Conservation (phyloP, 495 filamentous ascomycete species). For the Hypoxylon rickii region DNA sequence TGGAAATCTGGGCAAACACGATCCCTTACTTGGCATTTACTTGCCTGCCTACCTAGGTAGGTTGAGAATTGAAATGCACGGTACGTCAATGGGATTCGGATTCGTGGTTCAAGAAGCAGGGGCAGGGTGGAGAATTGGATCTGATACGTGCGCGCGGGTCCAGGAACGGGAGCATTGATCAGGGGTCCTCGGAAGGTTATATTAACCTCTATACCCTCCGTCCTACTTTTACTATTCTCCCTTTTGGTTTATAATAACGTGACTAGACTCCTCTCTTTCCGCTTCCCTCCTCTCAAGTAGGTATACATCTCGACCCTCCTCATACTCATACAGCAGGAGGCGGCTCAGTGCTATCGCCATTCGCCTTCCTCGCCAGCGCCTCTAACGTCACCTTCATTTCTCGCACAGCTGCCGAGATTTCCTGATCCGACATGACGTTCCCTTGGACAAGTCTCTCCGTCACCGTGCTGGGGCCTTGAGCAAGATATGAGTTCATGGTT, state of each 20-base stretch:
- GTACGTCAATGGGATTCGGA: too few species aligned
- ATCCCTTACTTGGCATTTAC: background rate
- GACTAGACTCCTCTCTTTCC: background rate
- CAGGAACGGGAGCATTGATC: too few species aligned
- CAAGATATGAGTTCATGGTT: conserved; percentile 32
- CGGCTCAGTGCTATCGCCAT: background rate
- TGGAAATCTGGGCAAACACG: background rate
- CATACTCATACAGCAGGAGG: too few species aligned
- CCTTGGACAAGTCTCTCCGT: conserved; percentile 34
- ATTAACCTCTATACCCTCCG: conserved; percentile 12
- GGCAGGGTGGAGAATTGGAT: too few species aligned
- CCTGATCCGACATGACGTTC: conserved; percentile 15
- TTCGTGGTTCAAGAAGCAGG: conserved; percentile 6
- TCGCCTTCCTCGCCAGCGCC: conserved; percentile 14
- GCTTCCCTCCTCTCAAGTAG: background rate
- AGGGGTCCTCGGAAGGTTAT: conserved; percentile 14
- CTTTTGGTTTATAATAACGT: background rate
- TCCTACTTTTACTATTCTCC: background rate
- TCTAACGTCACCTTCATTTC: conserved; percentile 11
- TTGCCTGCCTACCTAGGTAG: too few species aligned
- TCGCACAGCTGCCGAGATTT: conserved; percentile 3
- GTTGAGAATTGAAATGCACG: too few species aligned
- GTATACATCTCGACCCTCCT: background rate
- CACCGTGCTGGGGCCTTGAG: conserved; percentile 18
- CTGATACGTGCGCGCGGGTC: too few species aligned